Percentiles rank a stretch among this genome's conserved stretches.
Evolutionary conservation across 495 filamentous ascomycete genomes (phyloP).

Genomic region (Letharia lupina): DNA sequence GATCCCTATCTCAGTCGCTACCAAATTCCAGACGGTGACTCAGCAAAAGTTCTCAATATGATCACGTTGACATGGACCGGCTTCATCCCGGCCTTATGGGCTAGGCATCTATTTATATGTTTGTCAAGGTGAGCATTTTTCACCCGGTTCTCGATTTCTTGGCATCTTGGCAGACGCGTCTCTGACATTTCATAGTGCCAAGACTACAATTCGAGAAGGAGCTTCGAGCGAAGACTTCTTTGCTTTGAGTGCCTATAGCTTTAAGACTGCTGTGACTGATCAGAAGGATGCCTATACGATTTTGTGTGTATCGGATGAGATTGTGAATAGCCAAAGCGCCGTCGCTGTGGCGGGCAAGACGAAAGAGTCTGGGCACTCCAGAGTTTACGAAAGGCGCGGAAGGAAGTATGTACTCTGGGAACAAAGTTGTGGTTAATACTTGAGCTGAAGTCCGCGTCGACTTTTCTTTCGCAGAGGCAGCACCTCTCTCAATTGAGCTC

Average conservation of each 20-base stretch:
- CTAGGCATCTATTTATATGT: constrained; percentile 32
- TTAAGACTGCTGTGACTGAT: constrained; percentile 35
- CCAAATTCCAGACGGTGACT: constrained; percentile 44
- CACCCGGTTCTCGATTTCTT: background rate
- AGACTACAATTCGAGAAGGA: background rate
- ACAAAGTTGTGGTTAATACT: background rate
- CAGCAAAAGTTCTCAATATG: constrained; percentile 25
- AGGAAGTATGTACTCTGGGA: background rate
- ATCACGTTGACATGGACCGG: constrained; percentile 43
- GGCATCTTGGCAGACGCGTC: background rate
- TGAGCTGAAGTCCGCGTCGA: no score
- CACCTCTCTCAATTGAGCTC: background rate
- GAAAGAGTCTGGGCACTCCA: background rate
- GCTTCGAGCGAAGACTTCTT: constrained; percentile 20
- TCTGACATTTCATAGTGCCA: constrained; percentile 9
- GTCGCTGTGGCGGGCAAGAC: background rate
- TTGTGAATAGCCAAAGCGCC: background rate
- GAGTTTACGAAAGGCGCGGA: background rate
- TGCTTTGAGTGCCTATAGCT: constrained; percentile 32
- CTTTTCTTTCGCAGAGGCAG: no score
- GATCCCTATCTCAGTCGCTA: constrained; percentile 83
- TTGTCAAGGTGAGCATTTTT: constrained; percentile 18
- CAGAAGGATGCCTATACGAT: constrained; percentile 42
- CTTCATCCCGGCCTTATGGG: constrained; percentile 37
- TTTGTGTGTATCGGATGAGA: constrained; percentile 22